phyloP scores from a whole-genome alignment of 768 basidiomycete genomes.

The Rhizopogon salebrosus region DNA sequence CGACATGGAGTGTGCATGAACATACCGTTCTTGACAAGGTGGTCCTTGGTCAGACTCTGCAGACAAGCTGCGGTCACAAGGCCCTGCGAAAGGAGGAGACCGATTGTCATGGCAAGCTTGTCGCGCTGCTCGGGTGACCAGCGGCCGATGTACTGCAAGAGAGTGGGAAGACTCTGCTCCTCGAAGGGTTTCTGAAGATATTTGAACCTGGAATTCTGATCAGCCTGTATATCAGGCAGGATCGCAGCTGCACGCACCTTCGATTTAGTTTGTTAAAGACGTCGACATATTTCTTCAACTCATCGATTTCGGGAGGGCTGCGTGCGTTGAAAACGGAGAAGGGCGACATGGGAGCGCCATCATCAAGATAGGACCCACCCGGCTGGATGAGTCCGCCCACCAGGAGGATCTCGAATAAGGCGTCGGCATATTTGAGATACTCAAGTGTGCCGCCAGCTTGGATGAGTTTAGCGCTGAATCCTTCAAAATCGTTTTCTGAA shows the following conservation, averaged over 20 bases:
- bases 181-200: constrained; percentile 98
- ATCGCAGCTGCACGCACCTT: constrained; percentile 45
- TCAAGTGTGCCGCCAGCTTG: constrained; percentile 92
- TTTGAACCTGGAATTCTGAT: constrained; percentile 68
- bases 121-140: constrained; percentile 76
- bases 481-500: constrained; percentile 74
- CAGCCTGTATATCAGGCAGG: constrained; percentile 8
- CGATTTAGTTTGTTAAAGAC: constrained; percentile 95
- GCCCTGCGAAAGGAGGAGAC: constrained; percentile 80
- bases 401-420: constrained; percentile 93
- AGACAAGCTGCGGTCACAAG: constrained; percentile 76
- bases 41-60: constrained; percentile 83
- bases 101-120: constrained; percentile 78
- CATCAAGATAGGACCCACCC: constrained; percentile 87
- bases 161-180: constrained; percentile 70
- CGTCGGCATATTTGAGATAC: constrained; percentile 94
- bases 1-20: constrained; percentile 7
- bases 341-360: constrained; percentile 77
- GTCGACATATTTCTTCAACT: constrained; percentile 90
- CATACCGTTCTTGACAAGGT: constrained; percentile 89
- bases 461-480: constrained; percentile 76
- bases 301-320: constrained; percentile 72
- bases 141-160: constrained; percentile 86
- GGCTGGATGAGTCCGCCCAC: constrained; percentile 96
- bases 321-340: constrained; percentile 85